phyloP scores from a whole-genome alignment of 2,329 filamentous ascomycete genomes.

The Apiospora arundinis region DNA sequence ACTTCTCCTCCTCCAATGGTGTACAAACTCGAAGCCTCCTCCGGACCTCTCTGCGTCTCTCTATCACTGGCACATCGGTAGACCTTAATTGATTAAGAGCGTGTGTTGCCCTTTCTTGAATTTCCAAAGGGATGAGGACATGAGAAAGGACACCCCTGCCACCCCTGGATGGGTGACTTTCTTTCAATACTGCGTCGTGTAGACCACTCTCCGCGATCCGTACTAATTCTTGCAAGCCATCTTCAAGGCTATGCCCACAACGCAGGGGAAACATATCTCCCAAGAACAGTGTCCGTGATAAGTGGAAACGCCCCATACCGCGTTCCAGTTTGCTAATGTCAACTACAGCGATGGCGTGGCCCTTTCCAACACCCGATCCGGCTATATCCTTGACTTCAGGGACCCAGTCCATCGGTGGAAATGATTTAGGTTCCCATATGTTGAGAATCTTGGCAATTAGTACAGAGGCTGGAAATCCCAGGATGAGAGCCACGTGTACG shows the following conservation, averaged over 20 bases:
- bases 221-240: background rate
- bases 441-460: background rate
- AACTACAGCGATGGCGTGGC: background rate
- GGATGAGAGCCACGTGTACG: background rate
- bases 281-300: background rate
- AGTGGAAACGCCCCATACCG: fast-evolving
- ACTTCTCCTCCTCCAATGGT: background rate
- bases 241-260: background rate
- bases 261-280: background rate
- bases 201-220: background rate
- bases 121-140: background rate
- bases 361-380: too few species aligned
- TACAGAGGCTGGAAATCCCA: background rate
- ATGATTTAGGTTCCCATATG: background rate
- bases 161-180: too few species aligned
- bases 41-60: background rate
- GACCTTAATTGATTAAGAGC: background rate
- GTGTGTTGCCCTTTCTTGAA: background rate
- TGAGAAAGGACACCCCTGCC: background rate
- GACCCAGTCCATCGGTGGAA: background rate
- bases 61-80: background rate
- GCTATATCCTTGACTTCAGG: background rate
- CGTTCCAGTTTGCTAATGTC: too few species aligned
- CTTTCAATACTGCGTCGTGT: background rate
- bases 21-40: background rate